These are phyloP conservation scores for Penicillium crystallinum DNA, from an alignment of 495 filamentous ascomycete genomes.

Conservation along the genomic window DNA sequence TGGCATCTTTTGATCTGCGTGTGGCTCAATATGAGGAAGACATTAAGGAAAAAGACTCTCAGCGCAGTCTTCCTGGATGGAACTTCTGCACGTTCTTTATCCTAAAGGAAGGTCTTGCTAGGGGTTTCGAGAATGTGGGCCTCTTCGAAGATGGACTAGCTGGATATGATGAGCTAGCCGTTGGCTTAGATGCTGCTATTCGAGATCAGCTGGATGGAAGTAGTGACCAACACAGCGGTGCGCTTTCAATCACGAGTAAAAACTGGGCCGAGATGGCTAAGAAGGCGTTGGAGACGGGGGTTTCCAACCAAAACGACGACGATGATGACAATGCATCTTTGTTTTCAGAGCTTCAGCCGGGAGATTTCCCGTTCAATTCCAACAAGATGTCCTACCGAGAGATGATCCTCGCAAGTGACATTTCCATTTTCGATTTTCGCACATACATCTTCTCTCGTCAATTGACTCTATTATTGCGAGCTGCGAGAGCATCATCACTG, in stretches of 20 bases:
- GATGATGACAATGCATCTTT: constrained; percentile 14
- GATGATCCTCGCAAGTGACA: constrained; percentile 89
- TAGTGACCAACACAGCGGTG: constrained; percentile 55
- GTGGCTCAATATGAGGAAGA: constrained; percentile 96
- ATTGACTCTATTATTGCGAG: constrained; percentile 72
- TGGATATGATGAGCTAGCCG: constrained; percentile 85
- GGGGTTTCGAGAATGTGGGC: constrained; percentile 93
- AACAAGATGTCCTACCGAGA: constrained; percentile 81
- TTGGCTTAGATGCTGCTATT: constrained; percentile 76
- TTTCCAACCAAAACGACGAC: constrained; percentile 8
- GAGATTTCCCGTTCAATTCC: constrained; percentile 58
- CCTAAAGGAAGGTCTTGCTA: constrained; percentile 87
- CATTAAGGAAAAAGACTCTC: constrained; percentile 86
- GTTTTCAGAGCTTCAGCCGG: constrained; percentile 27
- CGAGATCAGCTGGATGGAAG: constrained; percentile 60
- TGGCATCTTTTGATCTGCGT: constrained; percentile 83
- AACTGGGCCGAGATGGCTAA: constrained; percentile 59
- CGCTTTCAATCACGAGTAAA: constrained; percentile 63
- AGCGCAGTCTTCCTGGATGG: constrained; percentile 87
- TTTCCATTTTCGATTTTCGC: constrained; percentile 95
- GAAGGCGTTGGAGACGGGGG: constrained; percentile 32
- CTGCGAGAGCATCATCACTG: constrained; percentile 58
- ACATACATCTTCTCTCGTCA: constrained; percentile 93
- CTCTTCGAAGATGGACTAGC: constrained; percentile 91
- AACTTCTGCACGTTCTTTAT: constrained; percentile 99